A percentile compares a stretch with the other conserved stretches of the same genome.
These are phyloP conservation scores for Leccinum solheimii DNA, from an alignment of 1,284 basidiomycete genomes.

Conservation along the genomic window DNA sequence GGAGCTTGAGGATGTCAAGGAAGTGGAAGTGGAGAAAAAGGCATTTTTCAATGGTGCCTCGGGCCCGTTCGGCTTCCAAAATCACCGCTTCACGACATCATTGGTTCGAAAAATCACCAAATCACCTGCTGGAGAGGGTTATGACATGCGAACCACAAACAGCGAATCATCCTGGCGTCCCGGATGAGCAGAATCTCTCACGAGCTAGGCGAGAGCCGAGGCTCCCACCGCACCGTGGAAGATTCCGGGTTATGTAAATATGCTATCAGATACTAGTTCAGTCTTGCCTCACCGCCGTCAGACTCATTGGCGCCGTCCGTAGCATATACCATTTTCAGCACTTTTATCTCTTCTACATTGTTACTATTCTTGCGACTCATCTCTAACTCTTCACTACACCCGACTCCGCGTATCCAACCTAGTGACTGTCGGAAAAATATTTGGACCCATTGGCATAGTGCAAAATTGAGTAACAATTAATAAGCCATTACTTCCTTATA, in stretches of 20 bases:
- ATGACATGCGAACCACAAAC: constrained; percentile 5
- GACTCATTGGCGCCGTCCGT: too few relatives aligned
- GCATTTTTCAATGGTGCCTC: background rate
- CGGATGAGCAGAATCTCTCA: background rate
- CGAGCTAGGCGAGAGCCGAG: background rate
- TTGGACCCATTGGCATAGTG: too few relatives aligned
- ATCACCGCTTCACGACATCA: background rate
- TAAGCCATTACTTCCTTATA: too few relatives aligned
- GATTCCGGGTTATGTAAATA: background rate
- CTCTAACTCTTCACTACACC: background rate
- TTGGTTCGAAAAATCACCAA: background rate
- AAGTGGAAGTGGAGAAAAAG: background rate
- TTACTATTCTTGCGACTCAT: background rate
- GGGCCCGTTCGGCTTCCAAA: background rate
- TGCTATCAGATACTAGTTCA: background rate
- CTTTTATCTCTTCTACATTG: background rate
- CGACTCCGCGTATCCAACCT: background rate
- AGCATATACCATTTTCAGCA: background rate
- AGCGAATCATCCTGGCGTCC: background rate
- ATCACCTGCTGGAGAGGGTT: constrained; percentile 1
- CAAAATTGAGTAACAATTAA: too few relatives aligned
- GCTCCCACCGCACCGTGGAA: background rate
- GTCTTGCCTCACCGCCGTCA: background rate
- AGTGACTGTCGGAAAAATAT: background rate
- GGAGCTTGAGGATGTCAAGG: background rate